These are phyloP conservation scores for Candida multigemmis DNA, from an alignment of 805 yeast genomes.

Conservation along the genomic window DNA sequence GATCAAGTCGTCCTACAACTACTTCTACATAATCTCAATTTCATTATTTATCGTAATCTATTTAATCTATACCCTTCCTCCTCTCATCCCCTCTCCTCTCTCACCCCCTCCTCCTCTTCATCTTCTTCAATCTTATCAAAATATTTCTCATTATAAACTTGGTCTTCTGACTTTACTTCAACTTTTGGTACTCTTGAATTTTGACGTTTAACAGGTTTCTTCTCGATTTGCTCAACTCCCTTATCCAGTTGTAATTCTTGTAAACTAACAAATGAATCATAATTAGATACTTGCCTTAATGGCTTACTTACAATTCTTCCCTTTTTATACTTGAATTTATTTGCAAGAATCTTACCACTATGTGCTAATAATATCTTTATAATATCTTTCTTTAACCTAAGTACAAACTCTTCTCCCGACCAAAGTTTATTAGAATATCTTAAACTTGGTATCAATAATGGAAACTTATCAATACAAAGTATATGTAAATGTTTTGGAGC, in stretches of 20 bases:
- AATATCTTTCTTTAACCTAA: slow-evolving; percentile 54
- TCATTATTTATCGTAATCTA: no score
- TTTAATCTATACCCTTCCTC: no score
- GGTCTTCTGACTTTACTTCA: neutral
- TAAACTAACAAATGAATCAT: slow-evolving; percentile 26
- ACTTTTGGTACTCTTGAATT: no score
- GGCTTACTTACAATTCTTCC: slow-evolving; percentile 17
- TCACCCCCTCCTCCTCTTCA: no score
- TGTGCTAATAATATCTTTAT: slow-evolving; percentile 50
- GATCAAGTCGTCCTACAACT: no score
- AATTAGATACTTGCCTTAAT: slow-evolving; percentile 30
- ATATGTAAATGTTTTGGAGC: slow-evolving; percentile 64
- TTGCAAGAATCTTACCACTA: slow-evolving; percentile 72
- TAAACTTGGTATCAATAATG: slow-evolving; percentile 55
- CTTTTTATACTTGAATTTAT: slow-evolving; percentile 47
- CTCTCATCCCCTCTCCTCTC: no score
- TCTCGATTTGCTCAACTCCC: no score
- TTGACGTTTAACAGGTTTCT: no score
- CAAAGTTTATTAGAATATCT: slow-evolving; percentile 37
- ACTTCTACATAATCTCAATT: no score
- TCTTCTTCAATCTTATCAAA: no score
- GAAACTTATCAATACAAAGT: slow-evolving; percentile 70
- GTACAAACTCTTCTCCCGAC: slow-evolving; percentile 61
- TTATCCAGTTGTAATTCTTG: slow-evolving; percentile 25
- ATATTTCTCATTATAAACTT: no score